Conservation (phyloP, 768 basidiomycete genomes). For the Mrakia frigida region DNA sequence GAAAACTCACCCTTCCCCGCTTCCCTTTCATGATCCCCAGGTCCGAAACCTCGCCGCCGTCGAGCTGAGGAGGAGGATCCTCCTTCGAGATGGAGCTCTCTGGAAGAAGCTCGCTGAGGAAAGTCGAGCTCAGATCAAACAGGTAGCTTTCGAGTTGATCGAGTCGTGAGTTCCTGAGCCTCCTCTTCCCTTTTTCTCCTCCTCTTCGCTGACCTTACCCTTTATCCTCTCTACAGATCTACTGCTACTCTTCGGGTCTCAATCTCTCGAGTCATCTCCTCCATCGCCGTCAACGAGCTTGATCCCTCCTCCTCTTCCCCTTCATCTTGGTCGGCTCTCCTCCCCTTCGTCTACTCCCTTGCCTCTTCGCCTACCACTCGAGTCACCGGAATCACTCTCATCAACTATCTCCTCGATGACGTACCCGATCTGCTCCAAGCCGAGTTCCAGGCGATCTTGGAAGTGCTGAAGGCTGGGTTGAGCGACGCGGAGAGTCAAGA, state of each 20-base stretch:
- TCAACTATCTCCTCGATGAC: constrained; percentile 76
- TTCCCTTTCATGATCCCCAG: constrained; percentile 47
- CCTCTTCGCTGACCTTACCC: background rate
- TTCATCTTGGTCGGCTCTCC: constrained; percentile 67
- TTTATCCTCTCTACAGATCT: constrained; percentile 47
- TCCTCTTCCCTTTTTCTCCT: constrained; percentile 19
- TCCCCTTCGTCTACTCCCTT: constrained; percentile 78
- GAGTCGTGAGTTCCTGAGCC: constrained; percentile 59
- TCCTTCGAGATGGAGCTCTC: constrained; percentile 67
- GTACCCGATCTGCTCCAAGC: constrained; percentile 76
- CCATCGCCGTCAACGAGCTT: constrained; percentile 85
- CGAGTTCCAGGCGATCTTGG: constrained; percentile 67
- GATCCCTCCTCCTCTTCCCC: constrained; percentile 42
- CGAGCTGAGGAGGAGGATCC: constrained; percentile 87
- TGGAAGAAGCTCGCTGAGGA: constrained; percentile 68
- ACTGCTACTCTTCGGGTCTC: constrained; percentile 80
- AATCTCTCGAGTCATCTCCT: constrained; percentile 83
- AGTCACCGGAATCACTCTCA: constrained; percentile 82
- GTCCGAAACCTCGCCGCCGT: constrained; percentile 95
- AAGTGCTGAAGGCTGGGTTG: constrained; percentile 67
- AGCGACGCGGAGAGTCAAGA: constrained; percentile 78
- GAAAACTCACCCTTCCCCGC: background rate
- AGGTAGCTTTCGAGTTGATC: constrained; percentile 68
- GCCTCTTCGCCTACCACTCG: constrained; percentile 67
- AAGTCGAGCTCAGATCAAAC: constrained; percentile 77